phyloP scores from a whole-genome alignment of 768 basidiomycete species.

The Boletus vinaceobasis region DNA sequence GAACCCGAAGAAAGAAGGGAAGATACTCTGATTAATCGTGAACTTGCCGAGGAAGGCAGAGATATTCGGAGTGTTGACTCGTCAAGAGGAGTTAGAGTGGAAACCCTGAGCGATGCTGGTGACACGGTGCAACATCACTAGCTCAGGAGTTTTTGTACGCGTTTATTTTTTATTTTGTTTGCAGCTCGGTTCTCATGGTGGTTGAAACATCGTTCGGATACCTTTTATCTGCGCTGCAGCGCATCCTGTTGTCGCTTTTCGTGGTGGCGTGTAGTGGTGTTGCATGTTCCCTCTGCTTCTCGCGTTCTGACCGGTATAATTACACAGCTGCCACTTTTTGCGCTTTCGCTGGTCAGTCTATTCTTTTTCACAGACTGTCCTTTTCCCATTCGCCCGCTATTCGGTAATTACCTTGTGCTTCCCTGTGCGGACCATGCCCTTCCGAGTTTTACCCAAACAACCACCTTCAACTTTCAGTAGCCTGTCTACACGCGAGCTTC shows the following conservation, averaged over 20 bases:
- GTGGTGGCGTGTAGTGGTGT: constrained; percentile 30
- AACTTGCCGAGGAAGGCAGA: constrained; percentile 86
- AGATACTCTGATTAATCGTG: constrained; percentile 53
- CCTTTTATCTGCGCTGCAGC: constrained; percentile 28
- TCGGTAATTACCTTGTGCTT: constrained; percentile 30
- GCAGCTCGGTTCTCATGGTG: constrained; percentile 32
- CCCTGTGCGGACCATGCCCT: constrained; percentile 19
- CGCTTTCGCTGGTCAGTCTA: constrained; percentile 21
- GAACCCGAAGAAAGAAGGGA: constrained; percentile 48
- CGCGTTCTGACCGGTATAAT: constrained; percentile 30
- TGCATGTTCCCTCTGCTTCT: constrained; percentile 26
- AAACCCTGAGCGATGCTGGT: constrained; percentile 57
- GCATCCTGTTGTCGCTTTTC: constrained; percentile 28
- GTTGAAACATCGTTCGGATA: constrained; percentile 34
- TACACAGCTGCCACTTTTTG: constrained; percentile 28
- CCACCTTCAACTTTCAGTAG: constrained; percentile 18
- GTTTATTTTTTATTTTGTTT: constrained; percentile 36
- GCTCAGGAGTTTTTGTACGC: constrained; percentile 35
- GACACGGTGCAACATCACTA: constrained; percentile 47
- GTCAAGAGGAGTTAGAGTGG: constrained; percentile 75
- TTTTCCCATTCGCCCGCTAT: constrained; percentile 23
- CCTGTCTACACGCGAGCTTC: constrained; percentile 15
- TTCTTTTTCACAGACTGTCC: constrained; percentile 24
- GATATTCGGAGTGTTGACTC: constrained; percentile 83
- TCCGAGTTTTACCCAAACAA: constrained; percentile 16